Conservation (phyloP, 2,329 filamentous ascomycete species). For the Aureobasidium sp. region DNA sequence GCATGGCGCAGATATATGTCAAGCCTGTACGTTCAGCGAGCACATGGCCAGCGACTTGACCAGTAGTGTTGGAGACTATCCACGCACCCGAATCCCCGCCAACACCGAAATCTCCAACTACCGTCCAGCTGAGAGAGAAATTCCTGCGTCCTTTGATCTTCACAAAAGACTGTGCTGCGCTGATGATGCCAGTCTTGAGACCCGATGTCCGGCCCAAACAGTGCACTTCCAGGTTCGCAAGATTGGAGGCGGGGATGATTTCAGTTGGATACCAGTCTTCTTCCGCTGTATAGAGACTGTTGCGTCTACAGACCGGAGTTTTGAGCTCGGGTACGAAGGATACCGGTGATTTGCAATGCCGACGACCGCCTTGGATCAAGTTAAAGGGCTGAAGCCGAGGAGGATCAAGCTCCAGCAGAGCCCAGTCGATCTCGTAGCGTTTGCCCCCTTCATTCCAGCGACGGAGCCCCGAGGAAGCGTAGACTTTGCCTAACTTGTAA, state of each 20-base stretch:
- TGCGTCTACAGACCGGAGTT: constrained; percentile 20
- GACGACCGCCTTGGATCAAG: constrained; percentile 49
- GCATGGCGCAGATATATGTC: constrained; percentile 94
- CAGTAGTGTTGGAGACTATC: constrained; percentile 74
- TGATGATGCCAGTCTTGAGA: constrained; percentile 68
- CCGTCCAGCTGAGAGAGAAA: constrained; percentile 64
- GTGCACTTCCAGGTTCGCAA: constrained; percentile 73
- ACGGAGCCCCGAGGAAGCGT: constrained; percentile 83
- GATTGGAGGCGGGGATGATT: constrained; percentile 48
- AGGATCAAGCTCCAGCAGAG: constrained; percentile 70
- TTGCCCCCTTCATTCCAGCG: constrained; percentile 46
- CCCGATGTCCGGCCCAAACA: constrained; percentile 84
- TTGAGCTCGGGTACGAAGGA: constrained; percentile 26
- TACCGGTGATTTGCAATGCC: constrained; percentile 27
- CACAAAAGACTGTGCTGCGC: constrained; percentile 70
- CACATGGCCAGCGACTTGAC: constrained; percentile 79
- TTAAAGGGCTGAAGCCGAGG: constrained; percentile 66
- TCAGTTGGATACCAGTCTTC: constrained; percentile 34
- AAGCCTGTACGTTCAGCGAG: constrained; percentile 66
- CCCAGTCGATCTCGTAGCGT: constrained; percentile 93
- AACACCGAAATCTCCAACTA: constrained; percentile 55
- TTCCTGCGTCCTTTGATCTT: constrained; percentile 79
- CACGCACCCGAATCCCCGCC: constrained; percentile 91
- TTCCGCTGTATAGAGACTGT: constrained; percentile 19
- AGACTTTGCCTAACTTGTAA: constrained; percentile 72